Evolutionary conservation across 306 rosid species (phyloP).

Genomic region (Ceratonia siliqua): DNA sequence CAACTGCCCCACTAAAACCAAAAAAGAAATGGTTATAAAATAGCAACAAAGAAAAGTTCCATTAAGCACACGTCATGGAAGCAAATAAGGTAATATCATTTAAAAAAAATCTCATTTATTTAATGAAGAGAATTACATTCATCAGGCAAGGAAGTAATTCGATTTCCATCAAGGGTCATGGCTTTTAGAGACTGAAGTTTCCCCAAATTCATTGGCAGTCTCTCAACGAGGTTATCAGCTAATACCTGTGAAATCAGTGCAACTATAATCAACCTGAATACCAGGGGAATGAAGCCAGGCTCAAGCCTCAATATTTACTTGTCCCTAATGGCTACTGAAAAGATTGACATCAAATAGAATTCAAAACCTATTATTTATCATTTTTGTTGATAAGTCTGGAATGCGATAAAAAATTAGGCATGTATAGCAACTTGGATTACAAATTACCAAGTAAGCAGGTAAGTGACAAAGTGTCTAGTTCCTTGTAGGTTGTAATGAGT

Average conservation of each 20-base stretch:
- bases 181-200: conserved; percentile 86
- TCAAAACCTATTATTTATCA: background rate
- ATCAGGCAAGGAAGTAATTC: conserved; percentile 85
- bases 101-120: conserved; percentile 27
- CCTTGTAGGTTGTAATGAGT: background rate
- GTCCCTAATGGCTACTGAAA: background rate
- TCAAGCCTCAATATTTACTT: background rate
- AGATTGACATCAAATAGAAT: background rate
- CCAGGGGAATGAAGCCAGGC: background rate
- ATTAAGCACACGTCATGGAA: conserved; percentile 7
- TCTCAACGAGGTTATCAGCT: conserved; percentile 77
- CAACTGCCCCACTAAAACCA: conserved; percentile 82
- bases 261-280: too few species aligned
- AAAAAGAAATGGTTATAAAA: conserved; percentile 30
- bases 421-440: background rate
- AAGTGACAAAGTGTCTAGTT: background rate
- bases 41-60: conserved; percentile 23
- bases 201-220: conserved; percentile 85
- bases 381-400: background rate
- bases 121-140: conserved; percentile 83
- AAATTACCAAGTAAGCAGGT: conserved; percentile 11
- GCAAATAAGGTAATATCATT: conserved; percentile 21
- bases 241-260: conserved; percentile 57
- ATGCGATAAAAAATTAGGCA: background rate
- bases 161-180: conserved; percentile 83